These are phyloP conservation scores for Sicyos baderoa DNA, from an alignment of 306 rosid genomes.

Conservation along the genomic window DNA sequence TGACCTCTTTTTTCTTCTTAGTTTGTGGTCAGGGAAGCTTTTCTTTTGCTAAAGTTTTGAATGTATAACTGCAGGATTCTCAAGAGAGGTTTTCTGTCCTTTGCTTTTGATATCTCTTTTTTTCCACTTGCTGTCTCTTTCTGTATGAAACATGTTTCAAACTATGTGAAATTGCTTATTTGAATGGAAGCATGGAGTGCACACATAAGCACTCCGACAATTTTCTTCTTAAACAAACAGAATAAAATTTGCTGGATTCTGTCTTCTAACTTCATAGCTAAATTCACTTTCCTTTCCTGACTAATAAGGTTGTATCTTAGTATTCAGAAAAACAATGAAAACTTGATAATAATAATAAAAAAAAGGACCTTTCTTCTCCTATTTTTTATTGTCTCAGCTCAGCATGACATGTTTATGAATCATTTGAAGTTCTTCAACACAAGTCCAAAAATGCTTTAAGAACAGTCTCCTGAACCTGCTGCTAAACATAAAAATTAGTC, in stretches of 20 bases:
- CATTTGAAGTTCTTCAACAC: background rate
- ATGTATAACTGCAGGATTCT: constrained; percentile 47
- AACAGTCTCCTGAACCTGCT: background rate
- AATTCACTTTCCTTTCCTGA: background rate
- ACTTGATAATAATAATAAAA: no score
- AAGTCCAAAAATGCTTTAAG: background rate
- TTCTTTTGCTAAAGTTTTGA: constrained; percentile 27
- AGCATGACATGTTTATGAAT: background rate
- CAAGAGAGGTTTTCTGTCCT: constrained; percentile 37
- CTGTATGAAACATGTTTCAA: constrained; percentile 69
- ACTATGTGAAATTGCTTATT: constrained; percentile 48
- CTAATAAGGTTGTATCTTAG: background rate
- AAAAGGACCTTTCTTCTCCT: no score
- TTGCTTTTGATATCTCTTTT: constrained; percentile 34
- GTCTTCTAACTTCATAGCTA: no score
- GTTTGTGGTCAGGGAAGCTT: constrained; percentile 57
- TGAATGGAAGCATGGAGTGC: constrained; percentile 45
- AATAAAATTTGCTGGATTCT: background rate
- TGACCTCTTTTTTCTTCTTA: constrained; percentile 16
- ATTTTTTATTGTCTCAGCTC: background rate
- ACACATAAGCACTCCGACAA: constrained; percentile 21
- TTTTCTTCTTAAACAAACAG: constrained; percentile 8
- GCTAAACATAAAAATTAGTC: background rate
- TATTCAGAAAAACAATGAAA: background rate
- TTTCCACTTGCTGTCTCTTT: constrained; percentile 33